Percentiles rank a stretch among this genome's conserved stretches.
phyloP scores from a whole-genome alignment of 768 basidiomycete species.

The Peribolospora kevripleyi region DNA sequence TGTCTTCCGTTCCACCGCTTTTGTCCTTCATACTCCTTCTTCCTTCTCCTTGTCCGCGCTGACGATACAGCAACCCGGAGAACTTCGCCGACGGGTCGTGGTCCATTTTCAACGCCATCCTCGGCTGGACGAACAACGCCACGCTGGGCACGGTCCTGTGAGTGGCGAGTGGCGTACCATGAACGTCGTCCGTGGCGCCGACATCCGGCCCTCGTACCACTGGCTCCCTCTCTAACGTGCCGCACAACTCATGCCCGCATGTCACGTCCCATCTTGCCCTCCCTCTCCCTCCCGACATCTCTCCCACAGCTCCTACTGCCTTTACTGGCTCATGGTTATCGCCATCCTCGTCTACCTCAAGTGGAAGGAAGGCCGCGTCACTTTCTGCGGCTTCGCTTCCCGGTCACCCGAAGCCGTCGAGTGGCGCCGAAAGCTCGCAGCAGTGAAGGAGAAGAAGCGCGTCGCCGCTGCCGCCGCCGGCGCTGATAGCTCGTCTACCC shows the following conservation, averaged over 20 bases:
- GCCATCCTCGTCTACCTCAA: constrained; percentile 31
- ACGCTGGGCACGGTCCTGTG: constrained; percentile 19
- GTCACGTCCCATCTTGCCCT: background rate
- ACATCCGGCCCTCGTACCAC: no score
- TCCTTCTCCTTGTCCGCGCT: constrained; percentile 4
- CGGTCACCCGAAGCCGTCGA: no score
- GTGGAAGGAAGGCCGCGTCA: constrained; percentile 22
- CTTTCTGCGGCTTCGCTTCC: constrained; percentile 6
- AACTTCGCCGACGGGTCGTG: constrained; percentile 32
- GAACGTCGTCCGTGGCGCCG: no score
- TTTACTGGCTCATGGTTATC: constrained; percentile 76
- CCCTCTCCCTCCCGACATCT: background rate
- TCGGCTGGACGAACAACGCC: constrained; percentile 73
- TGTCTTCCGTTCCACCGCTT: background rate
- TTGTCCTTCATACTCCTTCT: background rate
- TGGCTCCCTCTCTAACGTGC: background rate
- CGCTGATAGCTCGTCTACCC: no score
- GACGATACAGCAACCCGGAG: constrained; percentile 46
- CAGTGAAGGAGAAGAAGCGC: no score
- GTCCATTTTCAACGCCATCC: constrained; percentile 55
- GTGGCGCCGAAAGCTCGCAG: no score
- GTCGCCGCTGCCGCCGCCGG: no score
- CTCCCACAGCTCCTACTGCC: constrained; percentile 36
- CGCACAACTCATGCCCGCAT: constrained; percentile 3
- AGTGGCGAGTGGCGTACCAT: no score